Base-by-base conservation (phyloP, 177 flowering plant genomes). In the Telopea speciosissima region DNA sequence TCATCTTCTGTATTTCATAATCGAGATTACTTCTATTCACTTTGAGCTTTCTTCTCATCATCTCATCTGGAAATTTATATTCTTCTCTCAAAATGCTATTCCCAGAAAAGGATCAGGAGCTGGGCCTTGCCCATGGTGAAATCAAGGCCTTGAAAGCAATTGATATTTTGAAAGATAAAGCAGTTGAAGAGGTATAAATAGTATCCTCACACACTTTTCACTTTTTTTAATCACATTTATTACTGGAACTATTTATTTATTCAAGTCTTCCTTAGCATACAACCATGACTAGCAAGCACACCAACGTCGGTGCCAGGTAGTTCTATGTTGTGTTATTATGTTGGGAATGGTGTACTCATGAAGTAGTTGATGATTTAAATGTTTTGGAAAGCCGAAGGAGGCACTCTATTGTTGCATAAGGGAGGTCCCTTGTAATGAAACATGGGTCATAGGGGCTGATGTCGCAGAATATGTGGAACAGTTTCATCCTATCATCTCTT, bases 121-220 rank as follows among this genome's bases (percentile, higher is more conserved):
- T 88, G 56, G 82, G 84, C 64, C 73, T 26, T 71, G 88, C 91
- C 60, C 82, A 77, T 54, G 78, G 70, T 68, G 95, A 90, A 83
- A 87, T 90, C 70, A 88, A 88, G 80, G 89, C 89, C 10, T 70
- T 90, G 75, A 86, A 73, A 80, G 86, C 81, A 11, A 77, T 86
- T 28, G 92, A 89, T 70, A 84, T 70, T 52, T 79, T 82, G 52
- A 92, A 88, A 79, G 93, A 88, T 42, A 94, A 89, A 80, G 97
- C 97, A 54, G 49, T 94, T 25, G 88, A 85, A 77, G 91, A 94
- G 97, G 98, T 88, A 81, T 26, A 58, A 26, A 9, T 23, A 68
- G 24, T 49, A 66, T n/a, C n/a, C n/a, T n/a, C n/a, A 36, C 63
- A 33, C 26, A 31, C 24, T 3, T 22, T 3, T 24, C 9, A 61